Conservation (phyloP, 768 basidiomycete genomes). For the Mycena epipterygia region DNA sequence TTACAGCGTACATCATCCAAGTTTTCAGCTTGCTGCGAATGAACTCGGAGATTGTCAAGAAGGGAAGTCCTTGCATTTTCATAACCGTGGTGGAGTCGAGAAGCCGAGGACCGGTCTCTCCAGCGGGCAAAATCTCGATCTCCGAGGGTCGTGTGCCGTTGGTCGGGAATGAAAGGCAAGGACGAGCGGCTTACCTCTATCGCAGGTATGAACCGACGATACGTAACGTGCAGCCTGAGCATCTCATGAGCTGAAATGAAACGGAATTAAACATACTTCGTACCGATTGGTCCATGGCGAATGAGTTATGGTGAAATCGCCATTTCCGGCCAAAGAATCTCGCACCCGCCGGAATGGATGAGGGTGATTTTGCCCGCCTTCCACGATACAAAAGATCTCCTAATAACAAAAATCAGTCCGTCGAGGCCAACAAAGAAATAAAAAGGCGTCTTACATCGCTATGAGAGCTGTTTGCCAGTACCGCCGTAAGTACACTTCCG, state of each 20-base stretch:
- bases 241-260: slow-evolving; percentile 26
- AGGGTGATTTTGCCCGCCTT: slow-evolving; percentile 70
- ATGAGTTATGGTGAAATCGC: slow-evolving; percentile 74
- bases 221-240: slow-evolving; percentile 78
- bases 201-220: slow-evolving; percentile 81
- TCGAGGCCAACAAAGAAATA: slow-evolving; percentile 27
- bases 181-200: slow-evolving; percentile 70
- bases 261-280: slow-evolving; percentile 31
- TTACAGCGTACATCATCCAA: slow-evolving; percentile 79
- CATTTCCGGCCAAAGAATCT: slow-evolving; percentile 76
- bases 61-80: slow-evolving; percentile 79
- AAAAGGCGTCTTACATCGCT: slow-evolving; percentile 67
- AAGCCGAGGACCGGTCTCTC: slow-evolving; percentile 84
- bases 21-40: slow-evolving; percentile 86
- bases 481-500: slow-evolving; percentile 78
- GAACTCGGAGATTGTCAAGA: slow-evolving; percentile 89
- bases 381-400: slow-evolving; percentile 91
- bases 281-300: slow-evolving; percentile 93
- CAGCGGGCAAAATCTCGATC: slow-evolving; percentile 89
- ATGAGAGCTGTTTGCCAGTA: slow-evolving; percentile 74
- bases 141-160: slow-evolving; percentile 44
- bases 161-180: slow-evolving; percentile 20
- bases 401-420: slow-evolving; percentile 48
- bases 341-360: slow-evolving; percentile 88
- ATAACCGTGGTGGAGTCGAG: slow-evolving; percentile 78